Conservation (phyloP, 2,329 filamentous ascomycete genomes). For the Colletotrichum euphorbiae region DNA sequence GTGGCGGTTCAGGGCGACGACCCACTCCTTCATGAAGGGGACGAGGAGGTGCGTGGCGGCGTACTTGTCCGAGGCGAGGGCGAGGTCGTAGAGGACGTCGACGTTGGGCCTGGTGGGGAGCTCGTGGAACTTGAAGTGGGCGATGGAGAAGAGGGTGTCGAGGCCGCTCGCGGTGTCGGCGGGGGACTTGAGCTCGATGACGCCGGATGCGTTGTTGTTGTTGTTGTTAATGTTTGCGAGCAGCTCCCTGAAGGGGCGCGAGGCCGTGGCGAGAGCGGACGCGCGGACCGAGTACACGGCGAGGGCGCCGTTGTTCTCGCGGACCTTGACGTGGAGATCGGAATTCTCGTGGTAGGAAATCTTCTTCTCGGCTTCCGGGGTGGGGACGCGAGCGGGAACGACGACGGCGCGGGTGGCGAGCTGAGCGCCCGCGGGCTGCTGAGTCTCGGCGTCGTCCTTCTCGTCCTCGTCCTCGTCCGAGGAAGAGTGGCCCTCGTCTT, state of each 20-base stretch:
- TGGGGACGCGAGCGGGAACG: conserved; percentile 26
- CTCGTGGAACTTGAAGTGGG: conserved; percentile 38
- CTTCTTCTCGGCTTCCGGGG: conserved; percentile 28
- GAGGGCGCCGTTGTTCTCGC: conserved; percentile 15
- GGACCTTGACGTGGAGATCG: conserved; percentile 35
- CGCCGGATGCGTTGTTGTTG: conserved; percentile 8
- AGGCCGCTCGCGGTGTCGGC: conserved; percentile 32
- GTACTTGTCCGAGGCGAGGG: conserved; percentile 35
- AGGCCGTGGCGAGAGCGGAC: conserved; percentile 18
- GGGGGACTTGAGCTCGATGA: conserved; percentile 29
- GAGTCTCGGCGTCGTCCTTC: conserved; percentile 22
- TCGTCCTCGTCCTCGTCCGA: conserved; percentile 34
- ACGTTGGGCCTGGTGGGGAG: conserved; percentile 34
- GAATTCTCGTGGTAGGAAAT: conserved; percentile 34
- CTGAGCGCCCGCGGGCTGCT: conserved; percentile 29
- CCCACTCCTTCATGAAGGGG: conserved; percentile 39
- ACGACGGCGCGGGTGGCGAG: conserved; percentile 33
- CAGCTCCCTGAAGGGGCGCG: conserved; percentile 32
- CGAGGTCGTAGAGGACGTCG: conserved; percentile 34
- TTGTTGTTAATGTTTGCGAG: background rate
- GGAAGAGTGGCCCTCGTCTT: conserved; percentile 24
- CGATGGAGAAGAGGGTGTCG: conserved; percentile 34
- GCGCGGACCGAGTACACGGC: conserved; percentile 34
- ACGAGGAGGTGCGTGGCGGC: conserved; percentile 36
- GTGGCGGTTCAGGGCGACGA: conserved; percentile 36